Percentiles rank a stretch among this genome's conserved stretches.
Conservation (phyloP, 139 green algal species). For the Chlamydomonas applanata region DNA sequence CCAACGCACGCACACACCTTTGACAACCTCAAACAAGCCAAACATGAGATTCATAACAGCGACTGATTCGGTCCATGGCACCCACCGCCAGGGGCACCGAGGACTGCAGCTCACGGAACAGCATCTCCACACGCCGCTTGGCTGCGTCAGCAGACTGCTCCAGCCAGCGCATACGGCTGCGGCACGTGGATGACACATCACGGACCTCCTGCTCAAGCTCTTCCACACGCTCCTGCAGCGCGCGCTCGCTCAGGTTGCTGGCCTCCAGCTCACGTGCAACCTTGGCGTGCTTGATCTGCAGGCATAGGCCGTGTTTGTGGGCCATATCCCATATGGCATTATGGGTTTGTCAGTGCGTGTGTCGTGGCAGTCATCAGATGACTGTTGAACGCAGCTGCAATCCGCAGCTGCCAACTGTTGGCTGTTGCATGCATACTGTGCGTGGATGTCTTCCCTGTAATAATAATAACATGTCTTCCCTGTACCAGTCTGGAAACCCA, state of each 20-base stretch:
- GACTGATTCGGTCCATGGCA: no score
- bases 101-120: slow-evolving; percentile 43
- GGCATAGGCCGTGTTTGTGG: no score
- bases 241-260: slow-evolving; percentile 33
- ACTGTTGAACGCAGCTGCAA: no score
- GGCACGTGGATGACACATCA: slow-evolving; percentile 41
- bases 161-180: slow-evolving; percentile 55
- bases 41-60: neutral
- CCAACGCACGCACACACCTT: neutral
- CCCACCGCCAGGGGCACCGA: slow-evolving; percentile 40
- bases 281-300: slow-evolving; percentile 63
- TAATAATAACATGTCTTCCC: no score
- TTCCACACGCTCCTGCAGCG: slow-evolving; percentile 30
- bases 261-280: slow-evolving; percentile 51
- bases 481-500: no score
- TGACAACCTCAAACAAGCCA: neutral
- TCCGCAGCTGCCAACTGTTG: no score
- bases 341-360: no score
- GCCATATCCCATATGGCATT: no score
- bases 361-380: no score
- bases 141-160: slow-evolving; percentile 37
- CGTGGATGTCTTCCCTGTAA: no score
- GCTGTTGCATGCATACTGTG: no score
- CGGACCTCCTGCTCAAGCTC: slow-evolving; percentile 33
- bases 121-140: slow-evolving; percentile 32